These are phyloP conservation scores for Erysimum cheiri DNA, from an alignment of 441 rosid genomes.

Conservation along the genomic window DNA sequence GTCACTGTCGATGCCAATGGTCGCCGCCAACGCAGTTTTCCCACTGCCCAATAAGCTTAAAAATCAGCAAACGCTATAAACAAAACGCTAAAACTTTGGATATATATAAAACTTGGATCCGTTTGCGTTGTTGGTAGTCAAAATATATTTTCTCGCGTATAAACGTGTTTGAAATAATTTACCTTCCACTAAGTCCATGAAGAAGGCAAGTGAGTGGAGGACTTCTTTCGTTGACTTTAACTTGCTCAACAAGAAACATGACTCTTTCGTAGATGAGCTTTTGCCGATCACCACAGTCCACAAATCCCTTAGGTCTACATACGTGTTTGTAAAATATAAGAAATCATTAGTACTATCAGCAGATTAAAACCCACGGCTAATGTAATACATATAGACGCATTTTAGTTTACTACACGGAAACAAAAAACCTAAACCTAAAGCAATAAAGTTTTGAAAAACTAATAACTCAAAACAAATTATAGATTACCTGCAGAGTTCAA, in stretches of 20 bases:
- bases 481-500: conserved; percentile 74
- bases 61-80: conserved; percentile 18
- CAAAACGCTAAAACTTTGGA: background rate
- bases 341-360: background rate
- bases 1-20: conserved; percentile 84
- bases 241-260: conserved; percentile 86
- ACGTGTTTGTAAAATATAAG: background rate
- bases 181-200: conserved; percentile 89
- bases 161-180: background rate
- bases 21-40: conserved; percentile 95
- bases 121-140: no score
- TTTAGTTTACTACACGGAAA: no score
- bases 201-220: conserved; percentile 86
- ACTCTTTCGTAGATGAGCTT: conserved; percentile 75
- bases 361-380: background rate
- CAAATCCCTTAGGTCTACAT: conserved; percentile 77
- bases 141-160: no score
- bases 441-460: no score
- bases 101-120: background rate
- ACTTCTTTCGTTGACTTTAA: conserved; percentile 79
- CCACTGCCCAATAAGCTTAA: conserved; percentile 60
- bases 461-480: background rate
- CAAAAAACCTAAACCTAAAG: no score
- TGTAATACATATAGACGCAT: background rate
- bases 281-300: conserved; percentile 73